Evolutionary conservation across 352 stramenopile genomes (phyloP), one percentile per base, ranked within the genome.

Genomic region (Phytophthora meadii): DNA sequence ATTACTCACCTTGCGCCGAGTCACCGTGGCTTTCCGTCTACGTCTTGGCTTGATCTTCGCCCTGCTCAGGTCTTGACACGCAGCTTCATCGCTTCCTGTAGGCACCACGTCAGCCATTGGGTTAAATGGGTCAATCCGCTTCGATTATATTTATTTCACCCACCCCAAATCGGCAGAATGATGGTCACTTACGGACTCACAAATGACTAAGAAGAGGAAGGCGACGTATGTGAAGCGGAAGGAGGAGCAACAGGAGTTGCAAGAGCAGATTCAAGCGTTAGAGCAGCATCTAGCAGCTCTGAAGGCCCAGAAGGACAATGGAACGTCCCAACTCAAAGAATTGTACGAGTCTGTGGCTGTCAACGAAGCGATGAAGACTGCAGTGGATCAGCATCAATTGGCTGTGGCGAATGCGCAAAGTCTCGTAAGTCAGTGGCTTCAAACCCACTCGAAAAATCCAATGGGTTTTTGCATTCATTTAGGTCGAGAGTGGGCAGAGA

Each of bases 11-110:
- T 47, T 65, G 22, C 62, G 55, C 30, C 62, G n/a, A 42, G 62
- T 61, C 8, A 24, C 49, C 11, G 62, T 70, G 25, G 55, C 32
- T 32, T 70, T 70, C 2, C 50, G 49, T 42, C 68, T 72, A 37
- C 30, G 40, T 55, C 39, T 59, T 37, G 45, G 15, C 15, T 17
- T 54, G 14, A 9, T 5, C 27, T 2, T 14, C 27, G 40, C 40
- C 32, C 19, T 46, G 30, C 3, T 28, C 5, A 11, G 9, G 30
- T 10, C 30, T 36, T 4, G 14, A 36, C 30, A 36, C 30, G 30
- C 7, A 14, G 30, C 30, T 36, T 11, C 30, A 36, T 36, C 9
- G 9, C 30, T 11, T 9, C 30, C 30, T 11, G 30, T 8, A 34
- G 30, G 12, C 30, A 36, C 30, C 30, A 36, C 30, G 30, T 42